Base-by-base conservation (phyloP, 2,329 filamentous ascomycete species). In the Fusarium sp. region DNA sequence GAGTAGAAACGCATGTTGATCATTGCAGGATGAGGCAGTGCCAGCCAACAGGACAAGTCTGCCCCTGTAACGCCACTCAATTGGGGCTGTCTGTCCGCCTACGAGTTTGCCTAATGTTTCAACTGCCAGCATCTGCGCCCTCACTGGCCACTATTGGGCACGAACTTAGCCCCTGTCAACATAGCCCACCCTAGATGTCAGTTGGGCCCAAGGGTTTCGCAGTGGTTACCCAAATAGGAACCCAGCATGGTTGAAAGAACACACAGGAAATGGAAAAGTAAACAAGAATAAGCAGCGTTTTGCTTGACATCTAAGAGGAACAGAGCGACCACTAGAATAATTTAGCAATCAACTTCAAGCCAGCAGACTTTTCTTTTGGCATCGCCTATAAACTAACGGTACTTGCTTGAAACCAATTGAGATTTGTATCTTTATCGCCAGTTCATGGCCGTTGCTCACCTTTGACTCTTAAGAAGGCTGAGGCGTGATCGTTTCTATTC, bases 391-490 rank as follows among this genome's bases (percentile, higher is more conserved):
- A 37, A 37, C 7, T 10, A 2, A n/a, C n/a, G n/a, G n/a, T n/a
- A n/a, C 0, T 24, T 16, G 2, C 22, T 16, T 27, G 3, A 0
- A 18, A 27, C 6, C 14, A 48, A 3, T 24, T 6, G 9, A 9
- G 0, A 9, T 4, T 10, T 48, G 3, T 10, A 18, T 16, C 14
- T 27, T 16, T 11, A 27, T 48, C 43, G 8, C 1, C 3, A 9
- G 5, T 8, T 18, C 16, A 27, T 48, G 24, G 4, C 10, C 4
- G 22, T 24, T 48, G 14, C 22, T 24, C 5, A 4, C 2, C 5
- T 27, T 48, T 48, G 8, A 48, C 14, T 27, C 2, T 24, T 8
- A 8, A 4, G 11, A 48, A 27, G 18, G 22, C 5, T 14, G 14
- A 48, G 8, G 8, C 14, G 10, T 22, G 1, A 20, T 24, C 22